Conservation (phyloP, 352 stramenopile species). For the Phytophthora citrophthora region DNA sequence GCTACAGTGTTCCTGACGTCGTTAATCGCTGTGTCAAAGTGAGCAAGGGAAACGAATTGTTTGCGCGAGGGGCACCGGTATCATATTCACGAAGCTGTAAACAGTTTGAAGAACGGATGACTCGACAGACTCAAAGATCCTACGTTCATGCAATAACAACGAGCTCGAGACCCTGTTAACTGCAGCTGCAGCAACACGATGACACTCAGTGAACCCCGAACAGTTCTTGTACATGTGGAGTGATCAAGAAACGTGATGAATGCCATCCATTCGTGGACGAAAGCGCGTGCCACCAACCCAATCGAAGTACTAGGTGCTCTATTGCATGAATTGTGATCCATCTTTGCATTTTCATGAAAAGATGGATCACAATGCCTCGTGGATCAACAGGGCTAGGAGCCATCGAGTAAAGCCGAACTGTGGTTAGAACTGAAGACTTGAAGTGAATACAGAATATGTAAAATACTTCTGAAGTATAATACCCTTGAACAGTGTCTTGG, state of each 20-base stretch:
- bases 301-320: not conserved
- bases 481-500: too few species aligned
- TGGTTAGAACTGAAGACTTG: too few species aligned
- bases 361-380: too few species aligned
- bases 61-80: not conserved
- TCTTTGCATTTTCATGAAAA: too few species aligned
- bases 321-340: too few species aligned
- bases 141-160: slow-evolving; percentile 15
- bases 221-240: not conserved
- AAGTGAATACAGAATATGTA: too few species aligned
- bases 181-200: not conserved
- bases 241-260: not conserved
- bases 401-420: too few species aligned
- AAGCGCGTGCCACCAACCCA: slow-evolving; percentile 13
- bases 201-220: not conserved
- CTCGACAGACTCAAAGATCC: not conserved
- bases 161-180: not conserved
- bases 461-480: too few species aligned
- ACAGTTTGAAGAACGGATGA: slow-evolving; percentile 7
- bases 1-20: not conserved
- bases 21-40: slow-evolving; percentile 19
- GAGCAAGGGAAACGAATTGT: slow-evolving; percentile 9
- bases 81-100: slow-evolving; percentile 3
- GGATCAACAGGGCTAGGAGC: too few species aligned
- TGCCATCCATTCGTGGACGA: not conserved